Percentiles rank a stretch among this genome's conserved stretches.
Evolutionary conservation across 169 alveolate genomes (phyloP).

Genomic region (Besnoitia besnoiti): DNA sequence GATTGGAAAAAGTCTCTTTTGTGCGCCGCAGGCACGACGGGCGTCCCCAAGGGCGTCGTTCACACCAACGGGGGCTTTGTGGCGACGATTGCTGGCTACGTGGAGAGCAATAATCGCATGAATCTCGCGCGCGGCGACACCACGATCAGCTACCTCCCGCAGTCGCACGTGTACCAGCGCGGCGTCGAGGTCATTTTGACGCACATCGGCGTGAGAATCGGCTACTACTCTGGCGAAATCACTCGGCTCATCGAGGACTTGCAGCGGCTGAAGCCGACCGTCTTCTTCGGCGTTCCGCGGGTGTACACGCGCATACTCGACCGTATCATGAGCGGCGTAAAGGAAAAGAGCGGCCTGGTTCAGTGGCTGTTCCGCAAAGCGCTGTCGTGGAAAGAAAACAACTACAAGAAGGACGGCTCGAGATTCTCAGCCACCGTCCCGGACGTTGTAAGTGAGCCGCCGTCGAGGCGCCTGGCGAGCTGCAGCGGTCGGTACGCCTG

Average conservation of each 20-base stretch:
- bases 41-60: slow-evolving; percentile 92
- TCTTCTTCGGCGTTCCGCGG: slow-evolving; percentile 88
- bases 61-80: slow-evolving; percentile 83
- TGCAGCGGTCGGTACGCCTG: neutral
- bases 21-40: slow-evolving; percentile 94
- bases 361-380: slow-evolving; percentile 59
- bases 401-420: slow-evolving; percentile 8
- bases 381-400: neutral
- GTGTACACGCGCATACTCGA: slow-evolving; percentile 81
- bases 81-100: slow-evolving; percentile 74
- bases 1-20: too few relatives aligned
- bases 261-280: slow-evolving; percentile 84
- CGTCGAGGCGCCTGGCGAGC: neutral
- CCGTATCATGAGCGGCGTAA: slow-evolving; percentile 6
- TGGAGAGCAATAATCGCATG: slow-evolving; percentile 59
- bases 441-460: neutral
- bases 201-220: slow-evolving; percentile 43
- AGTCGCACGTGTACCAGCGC: slow-evolving; percentile 89
- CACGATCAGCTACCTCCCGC: slow-evolving; percentile 86
- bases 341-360: neutral
- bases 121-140: slow-evolving; percentile 74
- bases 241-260: slow-evolving; percentile 82
- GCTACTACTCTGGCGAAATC: slow-evolving; percentile 80
- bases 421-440: slow-evolving; percentile 10
- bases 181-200: slow-evolving; percentile 62